Percentiles rank a stretch among this genome's conserved stretches.
These are phyloP conservation scores for Warburgia ugandensis DNA, from an alignment of 164 flowering plant genomes.

Conservation along the genomic window DNA sequence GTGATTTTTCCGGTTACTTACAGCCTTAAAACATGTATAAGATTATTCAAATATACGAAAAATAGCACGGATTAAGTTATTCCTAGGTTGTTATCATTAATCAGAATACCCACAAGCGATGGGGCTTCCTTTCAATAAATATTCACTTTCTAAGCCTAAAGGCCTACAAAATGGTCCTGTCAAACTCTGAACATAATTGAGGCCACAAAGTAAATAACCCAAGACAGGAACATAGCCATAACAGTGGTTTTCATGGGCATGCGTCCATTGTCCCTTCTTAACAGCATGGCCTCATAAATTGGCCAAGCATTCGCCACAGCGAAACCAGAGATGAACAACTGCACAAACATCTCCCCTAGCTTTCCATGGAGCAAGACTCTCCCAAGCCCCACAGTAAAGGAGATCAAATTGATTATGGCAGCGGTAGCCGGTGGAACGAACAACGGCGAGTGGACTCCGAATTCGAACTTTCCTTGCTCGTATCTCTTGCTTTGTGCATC, in stretches of 20 bases:
- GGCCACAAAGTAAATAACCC: slow-evolving; percentile 5
- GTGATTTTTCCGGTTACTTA: too few relatives aligned
- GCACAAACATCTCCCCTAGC: slow-evolving; percentile 20
- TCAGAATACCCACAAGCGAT: too few relatives aligned
- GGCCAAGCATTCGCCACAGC: slow-evolving; percentile 47
- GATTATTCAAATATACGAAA: too few relatives aligned
- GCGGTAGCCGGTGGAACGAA: slow-evolving; percentile 47
- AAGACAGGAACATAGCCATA: slow-evolving; percentile 18
- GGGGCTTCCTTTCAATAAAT: too few relatives aligned
- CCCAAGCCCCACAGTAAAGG: slow-evolving; percentile 24
- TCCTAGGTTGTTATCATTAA: too few relatives aligned
- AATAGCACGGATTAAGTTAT: too few relatives aligned
- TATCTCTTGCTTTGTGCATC: slow-evolving; percentile 45
- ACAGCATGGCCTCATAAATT: slow-evolving; percentile 52
- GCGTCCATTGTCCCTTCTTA: slow-evolving; percentile 50
- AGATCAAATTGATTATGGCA: slow-evolving; percentile 43
- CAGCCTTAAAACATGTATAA: too few relatives aligned
- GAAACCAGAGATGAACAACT: slow-evolving; percentile 39
- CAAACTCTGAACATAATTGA: too few relatives aligned
- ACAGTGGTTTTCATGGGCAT: slow-evolving; percentile 28
- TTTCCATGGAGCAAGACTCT: slow-evolving; percentile 8
- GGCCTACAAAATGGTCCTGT: too few relatives aligned
- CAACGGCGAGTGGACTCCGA: slow-evolving; percentile 56
- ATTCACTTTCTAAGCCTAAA: neutral
- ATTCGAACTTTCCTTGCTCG: slow-evolving; percentile 52